A percentile compares a stretch with the other conserved stretches of the same genome.
Evolutionary conservation across 805 yeast species (phyloP).

Genomic region (Groenewaldozyma salmanticensis): DNA sequence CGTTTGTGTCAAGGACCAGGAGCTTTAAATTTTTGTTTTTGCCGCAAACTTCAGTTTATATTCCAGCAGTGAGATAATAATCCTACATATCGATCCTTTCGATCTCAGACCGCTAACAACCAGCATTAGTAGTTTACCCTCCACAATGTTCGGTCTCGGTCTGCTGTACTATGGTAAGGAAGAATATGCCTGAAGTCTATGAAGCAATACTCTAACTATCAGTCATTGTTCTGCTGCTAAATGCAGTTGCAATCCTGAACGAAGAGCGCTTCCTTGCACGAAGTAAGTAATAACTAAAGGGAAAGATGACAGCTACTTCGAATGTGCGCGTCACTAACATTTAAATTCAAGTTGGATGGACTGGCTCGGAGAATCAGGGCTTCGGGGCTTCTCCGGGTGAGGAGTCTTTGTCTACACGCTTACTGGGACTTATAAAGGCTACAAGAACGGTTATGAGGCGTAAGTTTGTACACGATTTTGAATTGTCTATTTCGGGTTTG

Average conservation of each 20-base stretch:
- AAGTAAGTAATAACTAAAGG: conserved; percentile 30
- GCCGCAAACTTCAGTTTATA: too few relatives aligned
- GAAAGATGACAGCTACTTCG: not conserved
- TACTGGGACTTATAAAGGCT: conserved; percentile 60
- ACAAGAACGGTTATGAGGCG: conserved; percentile 65
- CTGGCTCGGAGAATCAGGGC: conserved; percentile 32
- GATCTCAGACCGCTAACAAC: too few relatives aligned
- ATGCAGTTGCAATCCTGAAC: conserved; percentile 68
- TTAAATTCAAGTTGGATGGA: conserved; percentile 35
- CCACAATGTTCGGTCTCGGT: conserved; percentile 34
- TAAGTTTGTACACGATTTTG: conserved; percentile 25
- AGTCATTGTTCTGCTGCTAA: conserved; percentile 42
- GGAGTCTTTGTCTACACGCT: conserved; percentile 44
- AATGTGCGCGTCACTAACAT: not conserved
- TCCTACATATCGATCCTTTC: too few relatives aligned
- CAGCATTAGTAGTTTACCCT: too few relatives aligned
- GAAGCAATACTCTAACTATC: not conserved
- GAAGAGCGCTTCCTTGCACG: conserved; percentile 73
- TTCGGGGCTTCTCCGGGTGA: conserved; percentile 38
- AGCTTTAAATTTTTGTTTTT: too few relatives aligned
- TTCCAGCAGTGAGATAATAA: too few relatives aligned
- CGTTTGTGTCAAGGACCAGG: too few relatives aligned
- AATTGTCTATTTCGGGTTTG: not conserved
- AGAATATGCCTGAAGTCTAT: not conserved
- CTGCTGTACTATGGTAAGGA: conserved; percentile 26